Conservation (phyloP, 2,329 filamentous ascomycete genomes). For the Exophiala xenobiotica region DNA sequence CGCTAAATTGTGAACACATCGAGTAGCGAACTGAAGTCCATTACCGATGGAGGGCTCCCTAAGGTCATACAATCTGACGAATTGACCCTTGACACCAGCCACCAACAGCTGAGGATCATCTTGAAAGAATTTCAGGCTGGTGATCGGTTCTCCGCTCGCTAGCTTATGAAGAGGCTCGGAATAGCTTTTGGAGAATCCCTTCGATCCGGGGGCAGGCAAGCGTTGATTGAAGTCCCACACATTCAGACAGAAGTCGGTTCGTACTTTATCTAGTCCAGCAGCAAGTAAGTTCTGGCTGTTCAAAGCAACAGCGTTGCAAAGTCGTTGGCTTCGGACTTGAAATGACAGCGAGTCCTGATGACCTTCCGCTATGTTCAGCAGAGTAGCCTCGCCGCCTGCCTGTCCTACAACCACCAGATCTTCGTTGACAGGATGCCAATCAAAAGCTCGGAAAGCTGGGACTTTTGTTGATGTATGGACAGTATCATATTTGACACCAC, state of each 20-base stretch:
- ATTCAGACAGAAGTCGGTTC: constrained; percentile 65
- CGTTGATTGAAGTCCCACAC: constrained; percentile 61
- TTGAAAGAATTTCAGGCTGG: constrained; percentile 64
- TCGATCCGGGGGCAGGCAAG: constrained; percentile 38
- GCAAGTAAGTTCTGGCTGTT: constrained; percentile 58
- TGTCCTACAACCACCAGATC: constrained; percentile 60
- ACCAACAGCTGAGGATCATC: constrained; percentile 61
- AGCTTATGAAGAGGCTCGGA: constrained; percentile 57
- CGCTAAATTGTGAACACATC: constrained; percentile 63
- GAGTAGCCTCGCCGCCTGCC: constrained; percentile 60
- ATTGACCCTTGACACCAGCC: constrained; percentile 60
- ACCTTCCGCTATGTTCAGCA: constrained; percentile 56
- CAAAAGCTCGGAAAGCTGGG: constrained; percentile 63
- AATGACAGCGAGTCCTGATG: constrained; percentile 51
- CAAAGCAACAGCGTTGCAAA: constrained; percentile 65
- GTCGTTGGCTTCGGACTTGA: constrained; percentile 61
- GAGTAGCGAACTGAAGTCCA: constrained; percentile 53
- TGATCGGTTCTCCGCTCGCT: constrained; percentile 61
- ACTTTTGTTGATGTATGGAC: constrained; percentile 56
- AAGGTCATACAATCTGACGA: constrained; percentile 62
- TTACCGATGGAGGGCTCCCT: constrained; percentile 43
- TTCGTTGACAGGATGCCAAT: constrained; percentile 62
- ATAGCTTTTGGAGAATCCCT: constrained; percentile 25
- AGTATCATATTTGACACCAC: constrained; percentile 51
- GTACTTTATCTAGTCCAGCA: constrained; percentile 61